These are phyloP conservation scores for Vachellia pachyceras DNA, from an alignment of 306 rosid genomes.

Conservation along the genomic window DNA sequence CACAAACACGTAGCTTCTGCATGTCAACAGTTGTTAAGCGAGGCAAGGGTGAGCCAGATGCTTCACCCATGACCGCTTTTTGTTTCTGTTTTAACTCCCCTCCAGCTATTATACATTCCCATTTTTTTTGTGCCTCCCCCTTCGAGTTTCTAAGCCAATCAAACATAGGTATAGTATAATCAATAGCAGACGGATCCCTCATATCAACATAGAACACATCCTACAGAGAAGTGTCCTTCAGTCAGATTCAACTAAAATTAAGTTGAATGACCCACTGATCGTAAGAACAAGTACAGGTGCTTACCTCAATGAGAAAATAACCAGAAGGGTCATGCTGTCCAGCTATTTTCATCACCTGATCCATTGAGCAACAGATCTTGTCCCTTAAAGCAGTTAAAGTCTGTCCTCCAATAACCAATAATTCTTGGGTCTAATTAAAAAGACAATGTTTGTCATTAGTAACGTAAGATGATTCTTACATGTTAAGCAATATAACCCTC, in stretches of 20 bases:
- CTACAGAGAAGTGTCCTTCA: constrained; percentile 45
- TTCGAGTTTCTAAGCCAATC: constrained; percentile 80
- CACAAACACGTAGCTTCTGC: constrained; percentile 68
- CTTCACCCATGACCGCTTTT: constrained; percentile 65
- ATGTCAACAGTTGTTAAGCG: constrained; percentile 63
- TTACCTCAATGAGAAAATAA: constrained; percentile 87
- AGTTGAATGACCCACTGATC: constrained; percentile 25
- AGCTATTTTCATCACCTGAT: constrained; percentile 78
- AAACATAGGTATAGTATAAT: constrained; percentile 72
- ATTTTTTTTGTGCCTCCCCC: constrained; percentile 72
- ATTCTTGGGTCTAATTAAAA: constrained; percentile 74
- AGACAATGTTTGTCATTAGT: constrained; percentile 11
- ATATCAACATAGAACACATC: constrained; percentile 82
- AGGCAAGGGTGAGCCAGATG: constrained; percentile 61
- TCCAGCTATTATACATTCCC: constrained; percentile 68
- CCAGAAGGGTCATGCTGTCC: constrained; percentile 80
- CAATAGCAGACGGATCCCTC: constrained; percentile 82
- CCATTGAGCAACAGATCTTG: constrained; percentile 76
- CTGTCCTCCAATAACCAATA: constrained; percentile 83
- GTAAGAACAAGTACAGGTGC: constrained; percentile 38
- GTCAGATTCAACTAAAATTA: constrained; percentile 15
- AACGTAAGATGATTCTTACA: constrained; percentile 10
- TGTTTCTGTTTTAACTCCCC: constrained; percentile 69
- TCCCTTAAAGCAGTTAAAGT: constrained; percentile 74
- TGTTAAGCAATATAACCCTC: constrained; percentile 19